Conservation (phyloP, 768 basidiomycete species). For the Naganishia antarctica region DNA sequence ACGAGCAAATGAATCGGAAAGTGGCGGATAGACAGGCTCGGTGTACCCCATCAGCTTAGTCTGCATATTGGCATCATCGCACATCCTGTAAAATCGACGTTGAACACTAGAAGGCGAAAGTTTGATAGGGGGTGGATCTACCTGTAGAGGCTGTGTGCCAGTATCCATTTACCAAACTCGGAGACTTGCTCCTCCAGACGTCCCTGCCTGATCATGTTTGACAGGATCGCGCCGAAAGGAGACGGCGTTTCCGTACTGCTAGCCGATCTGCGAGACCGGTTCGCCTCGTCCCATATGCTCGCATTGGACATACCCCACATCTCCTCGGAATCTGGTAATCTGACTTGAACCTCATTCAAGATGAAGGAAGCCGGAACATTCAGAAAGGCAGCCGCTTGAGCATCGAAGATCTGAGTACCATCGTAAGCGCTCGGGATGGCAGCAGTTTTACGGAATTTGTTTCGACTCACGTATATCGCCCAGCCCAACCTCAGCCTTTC, state of each 20-base stretch:
- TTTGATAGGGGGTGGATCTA: conserved; percentile 8
- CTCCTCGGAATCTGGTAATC: conserved; percentile 34
- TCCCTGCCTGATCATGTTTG: conserved; percentile 4
- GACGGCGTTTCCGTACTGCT: background rate
- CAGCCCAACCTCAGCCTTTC: conserved; percentile 36
- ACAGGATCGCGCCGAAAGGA: conserved; percentile 1
- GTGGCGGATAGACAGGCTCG: conserved; percentile 1
- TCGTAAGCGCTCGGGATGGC: background rate
- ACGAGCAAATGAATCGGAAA: conserved; percentile 4
- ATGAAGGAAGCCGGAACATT: conserved; percentile 33
- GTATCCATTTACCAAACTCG: conserved; percentile 36
- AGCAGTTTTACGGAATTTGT: background rate
- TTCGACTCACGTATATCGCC: conserved; percentile 39
- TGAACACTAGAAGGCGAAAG: background rate
- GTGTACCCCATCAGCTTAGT: conserved; percentile 9
- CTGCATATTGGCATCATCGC: conserved; percentile 20
- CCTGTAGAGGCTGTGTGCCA: conserved; percentile 37
- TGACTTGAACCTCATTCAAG: conserved; percentile 33
- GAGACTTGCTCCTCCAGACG: conserved; percentile 21
- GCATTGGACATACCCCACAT: conserved; percentile 38
- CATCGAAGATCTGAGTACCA: conserved; percentile 34
- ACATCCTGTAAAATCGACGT: background rate
- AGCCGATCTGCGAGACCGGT: background rate
- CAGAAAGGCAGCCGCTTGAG: conserved; percentile 33
- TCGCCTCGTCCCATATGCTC: conserved; percentile 30